Evolutionary conservation across 768 basidiomycete genomes (phyloP), one percentile per base, ranked within the genome.

Genomic region (Russula dissimulans): DNA sequence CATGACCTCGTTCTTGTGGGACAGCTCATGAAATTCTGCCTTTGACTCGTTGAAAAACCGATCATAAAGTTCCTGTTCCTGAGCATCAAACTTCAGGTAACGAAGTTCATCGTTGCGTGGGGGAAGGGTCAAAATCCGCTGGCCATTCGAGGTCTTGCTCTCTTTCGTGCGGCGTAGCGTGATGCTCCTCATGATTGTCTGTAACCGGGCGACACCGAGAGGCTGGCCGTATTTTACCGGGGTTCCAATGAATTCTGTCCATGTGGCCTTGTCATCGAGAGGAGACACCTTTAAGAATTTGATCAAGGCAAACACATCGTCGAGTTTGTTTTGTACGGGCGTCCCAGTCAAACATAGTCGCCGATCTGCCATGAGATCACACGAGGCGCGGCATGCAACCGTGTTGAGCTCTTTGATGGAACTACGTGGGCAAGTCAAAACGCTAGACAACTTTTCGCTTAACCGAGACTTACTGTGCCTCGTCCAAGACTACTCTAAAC

Each of bases 311-410:
- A 88, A 98, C 52, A 99, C 88, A 69, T 99, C 97, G 74, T 98
- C 97, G 54, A 98, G 82, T 73, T 95, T 97, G 79, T 99, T 99
- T 76, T 99, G 97, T 41, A 99, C 93, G 1, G 97, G 97, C 8
- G 97, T 99, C 57, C 97, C 97, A n/a, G 95, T 95, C 43, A 99
- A 77, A 71, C 92, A 95, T 45, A 97, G 77, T 15, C 97, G 85
- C 54, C 97, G 85, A 69, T 97, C 91, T 15, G 97, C 92, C 72
- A 88, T 81, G 51, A 99, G 81, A 71, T 97, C 94, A 72, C 97
- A 98, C 12, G 89, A 94, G 7, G 97, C 97, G 57, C 91, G 85
- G 63, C 94, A 93, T 46, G 89, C 95, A 45, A 98, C 91, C 1
- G 97, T 99, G 26, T 83, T 81, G 6, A 91, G 87, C 73, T 97